These are phyloP conservation scores for Clitopilus passeckerianus DNA, from an alignment of 768 basidiomycete species.

Conservation along the genomic window DNA sequence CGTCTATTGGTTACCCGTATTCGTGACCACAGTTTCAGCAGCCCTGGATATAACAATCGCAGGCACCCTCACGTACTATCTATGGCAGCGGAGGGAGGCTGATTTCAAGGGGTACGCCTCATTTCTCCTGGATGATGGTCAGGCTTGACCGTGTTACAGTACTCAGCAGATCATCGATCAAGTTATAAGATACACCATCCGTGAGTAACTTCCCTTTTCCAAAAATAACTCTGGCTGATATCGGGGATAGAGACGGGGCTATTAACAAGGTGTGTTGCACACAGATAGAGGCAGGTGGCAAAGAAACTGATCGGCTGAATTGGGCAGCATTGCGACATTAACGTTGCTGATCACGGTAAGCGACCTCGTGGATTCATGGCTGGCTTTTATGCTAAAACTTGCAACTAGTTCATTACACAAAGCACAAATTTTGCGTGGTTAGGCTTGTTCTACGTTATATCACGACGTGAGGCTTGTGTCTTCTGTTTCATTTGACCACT, in stretches of 20 bases:
- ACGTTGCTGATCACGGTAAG: constrained; percentile 7
- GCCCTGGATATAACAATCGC: constrained; percentile 9
- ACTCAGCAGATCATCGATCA: constrained; percentile 7
- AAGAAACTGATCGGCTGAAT: neutral
- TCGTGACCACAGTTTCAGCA: constrained; percentile 5
- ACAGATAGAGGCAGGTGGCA: neutral
- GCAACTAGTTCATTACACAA: neutral
- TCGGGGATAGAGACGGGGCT: constrained; percentile 6
- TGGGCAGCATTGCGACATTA: constrained; percentile 2
- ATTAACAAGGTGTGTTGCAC: constrained; percentile 5
- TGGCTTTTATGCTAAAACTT: neutral
- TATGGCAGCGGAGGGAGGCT: constrained; percentile 2
- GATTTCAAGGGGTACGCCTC: constrained; percentile 1
- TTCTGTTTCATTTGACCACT: neutral
- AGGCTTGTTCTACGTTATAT: constrained; percentile 9
- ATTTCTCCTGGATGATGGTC: neutral
- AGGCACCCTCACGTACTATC: constrained; percentile 1
- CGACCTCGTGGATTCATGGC: neutral
- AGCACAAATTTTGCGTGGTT: constrained; percentile 7
- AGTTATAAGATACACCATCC: constrained; percentile 9
- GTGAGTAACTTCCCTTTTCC: constrained; percentile 2
- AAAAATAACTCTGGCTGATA: neutral
- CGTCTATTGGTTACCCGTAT: constrained; percentile 5
- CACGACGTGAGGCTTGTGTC: constrained; percentile 4
- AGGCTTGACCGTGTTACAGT: neutral